phyloP scores from a whole-genome alignment of 1,284 basidiomycete species.

The Puccinia horiana region DNA sequence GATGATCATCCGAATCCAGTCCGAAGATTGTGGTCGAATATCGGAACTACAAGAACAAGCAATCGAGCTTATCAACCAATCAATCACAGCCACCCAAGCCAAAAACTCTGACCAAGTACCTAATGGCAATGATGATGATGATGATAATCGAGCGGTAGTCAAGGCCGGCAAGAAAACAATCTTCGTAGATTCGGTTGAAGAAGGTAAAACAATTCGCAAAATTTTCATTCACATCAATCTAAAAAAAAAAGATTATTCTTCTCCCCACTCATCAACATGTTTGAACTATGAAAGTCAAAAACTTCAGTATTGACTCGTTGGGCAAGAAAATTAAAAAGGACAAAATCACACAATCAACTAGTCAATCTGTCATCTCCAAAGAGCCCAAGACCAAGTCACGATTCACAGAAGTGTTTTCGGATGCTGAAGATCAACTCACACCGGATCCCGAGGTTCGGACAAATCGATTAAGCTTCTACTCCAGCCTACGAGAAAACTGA shows the following conservation, averaged over 20 bases:
- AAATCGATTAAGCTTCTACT: neutral
- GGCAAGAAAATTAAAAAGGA: conserved; percentile 9
- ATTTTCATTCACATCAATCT: neutral
- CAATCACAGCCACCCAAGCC: conserved; percentile 22
- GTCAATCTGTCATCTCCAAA: neutral
- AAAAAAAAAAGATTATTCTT: neutral
- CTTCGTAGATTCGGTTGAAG: conserved; percentile 43
- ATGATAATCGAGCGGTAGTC: conserved; percentile 1
- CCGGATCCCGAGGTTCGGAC: conserved; percentile 23
- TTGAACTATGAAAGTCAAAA: conserved; percentile 17
- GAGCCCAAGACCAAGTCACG: neutral
- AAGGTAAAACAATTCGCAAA: conserved; percentile 7
- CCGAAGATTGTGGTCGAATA: neutral
- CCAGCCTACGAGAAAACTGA: neutral
- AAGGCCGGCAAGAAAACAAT: conserved; percentile 30
- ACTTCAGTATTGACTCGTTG: neutral
- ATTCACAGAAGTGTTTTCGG: conserved; percentile 29
- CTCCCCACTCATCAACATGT: too few relatives aligned
- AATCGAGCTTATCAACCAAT: conserved; percentile 38
- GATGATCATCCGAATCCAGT: conserved; percentile 29
- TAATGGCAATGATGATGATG: neutral
- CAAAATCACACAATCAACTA: neutral
- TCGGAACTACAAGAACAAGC: conserved; percentile 6
- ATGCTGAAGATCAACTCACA: conserved; percentile 30
- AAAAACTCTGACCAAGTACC: conserved; percentile 1